Evolutionary conservation across 2,329 filamentous ascomycete species (phyloP), one percentile per base, ranked within the genome.

Genomic region (Xylariales sp.): DNA sequence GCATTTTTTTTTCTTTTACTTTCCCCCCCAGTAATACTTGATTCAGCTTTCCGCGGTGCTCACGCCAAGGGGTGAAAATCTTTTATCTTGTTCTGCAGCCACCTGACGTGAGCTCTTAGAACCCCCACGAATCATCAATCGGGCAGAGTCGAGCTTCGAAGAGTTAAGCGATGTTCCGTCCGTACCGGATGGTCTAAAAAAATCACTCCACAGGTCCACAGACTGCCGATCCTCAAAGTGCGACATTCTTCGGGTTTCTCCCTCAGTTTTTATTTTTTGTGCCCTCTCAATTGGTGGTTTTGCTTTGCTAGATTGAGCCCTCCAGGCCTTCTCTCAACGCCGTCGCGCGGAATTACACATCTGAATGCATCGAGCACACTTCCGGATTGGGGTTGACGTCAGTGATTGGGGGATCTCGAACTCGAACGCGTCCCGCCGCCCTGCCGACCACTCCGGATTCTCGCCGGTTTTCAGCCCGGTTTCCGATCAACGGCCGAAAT

Each of bases 401-500:
- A 40, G 35, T 28, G 38, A 34, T 32, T 40, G 38, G 38, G 38
- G 38, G 18, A 24, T 40, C n/a, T 29, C 18, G 25, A 29, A 11
- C 27, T 31, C 29, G 33, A 38, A 38, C 33, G 21, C 38, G 31
- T 19, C 38, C 30, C 34, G 38, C 16, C 38, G 27, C 30, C 35
- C 29, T 31, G 23, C 21, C 20, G 19, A 45, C 23, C 40, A 38
- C 12, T 44, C 45, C 24, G 41, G 43, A 30, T 44, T 43, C 40
- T 41, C 46, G 24, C 33, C 44, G 34, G 35, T 40, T 17, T 45
- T 47, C 36, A 40, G 44, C 27, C 47, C 47, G 35, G 48, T 45
- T 16, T 50, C 52, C 32, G 50, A 51, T 32, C 50, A 51, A 37
- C 46, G 48, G 24, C 50, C 49, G 44, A 49, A 50, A 34, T 49